Evolutionary conservation across 176 grass and related monocot species (phyloP).

Genomic region (bread wheat (Triticum aestivum)): DNA sequence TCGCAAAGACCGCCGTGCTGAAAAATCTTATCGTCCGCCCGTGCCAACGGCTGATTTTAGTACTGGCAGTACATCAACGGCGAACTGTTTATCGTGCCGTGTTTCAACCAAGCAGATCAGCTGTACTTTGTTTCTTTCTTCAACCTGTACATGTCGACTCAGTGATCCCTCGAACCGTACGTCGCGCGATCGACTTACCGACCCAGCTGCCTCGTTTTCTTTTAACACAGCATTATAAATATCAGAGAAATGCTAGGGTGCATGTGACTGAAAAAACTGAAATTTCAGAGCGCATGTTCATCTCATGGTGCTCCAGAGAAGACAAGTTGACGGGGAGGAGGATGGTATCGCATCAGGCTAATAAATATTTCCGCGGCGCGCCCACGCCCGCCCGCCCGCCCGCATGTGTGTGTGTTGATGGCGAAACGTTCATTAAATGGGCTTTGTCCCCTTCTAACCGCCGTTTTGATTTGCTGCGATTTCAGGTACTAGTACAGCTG

Average conservation of each 20-base stretch:
- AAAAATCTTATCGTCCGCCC: not conserved
- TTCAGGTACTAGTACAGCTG: not conserved
- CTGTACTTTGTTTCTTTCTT: no score
- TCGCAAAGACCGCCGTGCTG: not conserved
- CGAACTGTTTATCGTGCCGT: not conserved
- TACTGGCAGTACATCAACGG: not conserved
- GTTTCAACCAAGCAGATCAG: not conserved
- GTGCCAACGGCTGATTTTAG: not conserved
- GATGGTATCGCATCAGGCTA: not conserved
- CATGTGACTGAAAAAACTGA: not conserved
- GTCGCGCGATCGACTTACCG: no score
- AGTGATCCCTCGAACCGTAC: no score
- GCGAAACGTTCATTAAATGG: slow-evolving; percentile 18
- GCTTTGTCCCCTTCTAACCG: slow-evolving; percentile 31
- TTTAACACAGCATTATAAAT: no score
- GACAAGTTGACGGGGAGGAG: not conserved
- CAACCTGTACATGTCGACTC: no score
- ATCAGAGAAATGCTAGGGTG: no score
- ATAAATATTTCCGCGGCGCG: not conserved
- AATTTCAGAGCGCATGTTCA: not conserved
- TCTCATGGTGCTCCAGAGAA: not conserved
- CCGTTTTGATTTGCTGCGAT: not conserved
- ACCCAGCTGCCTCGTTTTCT: no score
- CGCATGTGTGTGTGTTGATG: slow-evolving; percentile 1
- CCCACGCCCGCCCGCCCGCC: not conserved